Percentiles rank a stretch among this genome's conserved stretches.
Evolutionary conservation across 116 monocot species (phyloP).

Genomic region (Zostera marina): DNA sequence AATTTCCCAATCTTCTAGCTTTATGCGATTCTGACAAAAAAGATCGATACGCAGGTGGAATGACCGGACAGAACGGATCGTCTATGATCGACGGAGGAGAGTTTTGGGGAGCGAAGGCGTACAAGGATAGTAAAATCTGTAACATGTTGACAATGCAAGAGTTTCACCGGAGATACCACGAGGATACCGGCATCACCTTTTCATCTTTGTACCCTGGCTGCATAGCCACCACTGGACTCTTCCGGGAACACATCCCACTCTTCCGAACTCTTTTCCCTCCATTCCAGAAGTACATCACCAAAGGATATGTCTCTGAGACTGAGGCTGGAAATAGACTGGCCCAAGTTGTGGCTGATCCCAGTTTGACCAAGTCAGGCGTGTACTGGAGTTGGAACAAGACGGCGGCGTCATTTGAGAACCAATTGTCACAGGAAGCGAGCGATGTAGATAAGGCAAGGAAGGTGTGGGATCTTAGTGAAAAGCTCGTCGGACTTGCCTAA

Average conservation of each 20-base stretch:
- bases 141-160: constrained; percentile 99
- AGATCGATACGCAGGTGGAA: constrained; percentile 27
- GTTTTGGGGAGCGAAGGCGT: constrained; percentile 94
- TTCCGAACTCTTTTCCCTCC: constrained; percentile 92
- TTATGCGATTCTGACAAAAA: no score
- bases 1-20: no score
- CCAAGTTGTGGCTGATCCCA: constrained; percentile 86
- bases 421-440: constrained; percentile 76
- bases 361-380: constrained; percentile 80
- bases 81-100: constrained; percentile 84
- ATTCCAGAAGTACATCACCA: constrained; percentile 97
- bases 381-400: constrained; percentile 97
- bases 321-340: constrained; percentile 85
- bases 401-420: constrained; percentile 81
- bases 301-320: constrained; percentile 85
- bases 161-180: constrained; percentile 85
- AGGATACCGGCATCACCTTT: constrained; percentile 85
- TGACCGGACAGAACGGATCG: constrained; percentile 35
- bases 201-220: constrained; percentile 90
- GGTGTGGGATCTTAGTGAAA: constrained; percentile 77
- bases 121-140: constrained; percentile 99
- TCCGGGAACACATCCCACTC: constrained; percentile 83
- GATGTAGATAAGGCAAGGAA: constrained; percentile 63
- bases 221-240: constrained; percentile 94
- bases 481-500: constrained; percentile 56